Percentiles rank a stretch among this genome's conserved stretches.
Evolutionary conservation across 2,329 filamentous ascomycete genomes (phyloP).

Genomic region (Dryadomyces sulphureus): DNA sequence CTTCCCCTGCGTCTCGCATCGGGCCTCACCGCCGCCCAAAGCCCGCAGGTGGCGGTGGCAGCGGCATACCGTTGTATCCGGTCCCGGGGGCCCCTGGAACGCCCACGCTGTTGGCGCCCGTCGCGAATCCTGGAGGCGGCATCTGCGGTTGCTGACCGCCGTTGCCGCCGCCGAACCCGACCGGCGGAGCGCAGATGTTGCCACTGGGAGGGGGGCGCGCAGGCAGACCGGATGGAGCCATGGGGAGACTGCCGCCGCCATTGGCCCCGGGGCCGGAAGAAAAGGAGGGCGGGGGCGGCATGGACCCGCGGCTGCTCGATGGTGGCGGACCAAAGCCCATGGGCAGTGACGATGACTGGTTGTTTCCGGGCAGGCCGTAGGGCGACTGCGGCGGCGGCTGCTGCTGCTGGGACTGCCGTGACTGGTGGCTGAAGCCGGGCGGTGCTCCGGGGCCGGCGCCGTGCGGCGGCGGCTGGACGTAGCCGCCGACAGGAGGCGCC

Average conservation of each 20-base stretch:
- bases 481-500: neutral
- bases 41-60: constrained; percentile 12
- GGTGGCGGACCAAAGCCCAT: constrained; percentile 20
- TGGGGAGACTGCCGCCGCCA: constrained; percentile 24
- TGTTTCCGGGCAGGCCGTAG: constrained; percentile 7
- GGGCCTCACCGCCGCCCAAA: constrained; percentile 13
- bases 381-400: too few relatives aligned
- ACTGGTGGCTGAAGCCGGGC: constrained; percentile 6
- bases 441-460: neutral
- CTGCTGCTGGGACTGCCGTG: constrained; percentile 15
- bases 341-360: constrained; percentile 17
- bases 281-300: constrained; percentile 14
- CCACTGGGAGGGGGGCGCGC: constrained; percentile 33
- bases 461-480: neutral
- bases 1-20: neutral
- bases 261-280: constrained; percentile 8
- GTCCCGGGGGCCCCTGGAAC: constrained; percentile 5
- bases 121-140: constrained; percentile 22
- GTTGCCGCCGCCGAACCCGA: constrained; percentile 15
- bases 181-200: constrained; percentile 17
- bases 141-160: neutral
- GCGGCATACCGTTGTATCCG: constrained; percentile 8
- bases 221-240: constrained; percentile 34
- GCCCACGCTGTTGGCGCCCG: constrained; percentile 19
- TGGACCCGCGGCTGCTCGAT: neutral